phyloP scores from a whole-genome alignment of 345 rosid species.

The Salix brachista region DNA sequence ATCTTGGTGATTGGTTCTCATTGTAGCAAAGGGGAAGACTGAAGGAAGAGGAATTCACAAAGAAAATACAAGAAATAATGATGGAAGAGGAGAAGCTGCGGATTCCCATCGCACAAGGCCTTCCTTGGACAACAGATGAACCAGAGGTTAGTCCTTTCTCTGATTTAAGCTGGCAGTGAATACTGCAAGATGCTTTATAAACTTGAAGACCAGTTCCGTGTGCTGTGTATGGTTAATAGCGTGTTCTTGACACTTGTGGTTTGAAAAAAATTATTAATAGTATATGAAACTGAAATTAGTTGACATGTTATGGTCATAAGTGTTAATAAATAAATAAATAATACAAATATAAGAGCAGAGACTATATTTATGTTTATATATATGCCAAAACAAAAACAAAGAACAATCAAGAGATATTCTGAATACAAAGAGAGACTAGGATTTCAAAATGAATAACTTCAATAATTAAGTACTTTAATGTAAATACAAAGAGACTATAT shows the following conservation, averaged over 20 bases:
- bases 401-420: too few relatives aligned
- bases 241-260: neutral
- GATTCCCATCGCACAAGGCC: slow-evolving; percentile 85
- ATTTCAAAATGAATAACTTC: too few relatives aligned
- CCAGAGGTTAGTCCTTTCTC: slow-evolving; percentile 60
- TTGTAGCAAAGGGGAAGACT: slow-evolving; percentile 76
- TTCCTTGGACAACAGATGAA: slow-evolving; percentile 95
- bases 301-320: neutral
- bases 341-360: too few relatives aligned
- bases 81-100: slow-evolving; percentile 60
- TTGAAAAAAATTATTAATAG: neutral
- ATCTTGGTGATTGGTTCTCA: slow-evolving; percentile 6
- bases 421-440: too few relatives aligned
- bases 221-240: neutral
- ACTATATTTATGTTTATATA: too few relatives aligned
- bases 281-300: neutral
- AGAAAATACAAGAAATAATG: slow-evolving; percentile 70
- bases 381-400: too few relatives aligned
- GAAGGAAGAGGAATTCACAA: slow-evolving; percentile 80
- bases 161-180: neutral
- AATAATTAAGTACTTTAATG: too few relatives aligned
- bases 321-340: too few relatives aligned
- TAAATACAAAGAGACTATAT: too few relatives aligned
- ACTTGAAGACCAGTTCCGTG: neutral
- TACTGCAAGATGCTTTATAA: neutral